Base-by-base conservation (phyloP, 1,139 yeast genomes). In the Meyerozyma athensensis region DNA sequence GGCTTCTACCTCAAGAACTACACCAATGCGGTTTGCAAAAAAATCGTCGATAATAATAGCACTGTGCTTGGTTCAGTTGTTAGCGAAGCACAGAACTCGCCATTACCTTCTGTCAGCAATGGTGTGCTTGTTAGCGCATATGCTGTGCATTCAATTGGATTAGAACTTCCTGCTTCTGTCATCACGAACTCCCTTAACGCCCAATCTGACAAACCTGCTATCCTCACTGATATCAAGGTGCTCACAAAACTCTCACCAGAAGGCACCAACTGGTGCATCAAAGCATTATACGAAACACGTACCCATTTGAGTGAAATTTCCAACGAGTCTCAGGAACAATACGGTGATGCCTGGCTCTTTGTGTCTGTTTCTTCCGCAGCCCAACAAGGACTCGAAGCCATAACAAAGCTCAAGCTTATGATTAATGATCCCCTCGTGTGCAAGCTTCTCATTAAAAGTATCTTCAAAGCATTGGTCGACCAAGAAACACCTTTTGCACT, bases 91-190 rank as follows among this genome's bases (percentile, higher is more conserved):
- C 56, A 64, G 28, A 47, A 59, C 21, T 55, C 78, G 9, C 85
- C 86, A 19, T 54, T 76, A 36, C 72, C 77, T 19, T 58, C 72
- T 28, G 60, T 72, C 6, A 56, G 76, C 22, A 71, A 63, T 43
- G 78, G 74, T 46, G 70, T 74, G 7, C 67, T 78, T 17, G 56
- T 66, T 2, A 67, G 72, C 43, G 72, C 79, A 4, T 77, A 70
- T 47, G 77, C 79, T 7, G 43, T 60, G 14, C 50, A 65, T 36
- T 45, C 56, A 12, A 33, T 54, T 19, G 20, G 32, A 7, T 9
- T 28, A 12, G 20, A 28, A 16, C 14, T 17, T 13, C 45, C 43
- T 1, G 37, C 50, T 2, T 41, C 46, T 5, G 34, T 60, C 0
- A 52, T 59, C 37, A 22, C 37, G 1, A 53, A 50, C 14, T 57